Evolutionary conservation across 2,329 filamentous ascomycete genomes (phyloP).

Genomic region (Myrmaecium sp.): DNA sequence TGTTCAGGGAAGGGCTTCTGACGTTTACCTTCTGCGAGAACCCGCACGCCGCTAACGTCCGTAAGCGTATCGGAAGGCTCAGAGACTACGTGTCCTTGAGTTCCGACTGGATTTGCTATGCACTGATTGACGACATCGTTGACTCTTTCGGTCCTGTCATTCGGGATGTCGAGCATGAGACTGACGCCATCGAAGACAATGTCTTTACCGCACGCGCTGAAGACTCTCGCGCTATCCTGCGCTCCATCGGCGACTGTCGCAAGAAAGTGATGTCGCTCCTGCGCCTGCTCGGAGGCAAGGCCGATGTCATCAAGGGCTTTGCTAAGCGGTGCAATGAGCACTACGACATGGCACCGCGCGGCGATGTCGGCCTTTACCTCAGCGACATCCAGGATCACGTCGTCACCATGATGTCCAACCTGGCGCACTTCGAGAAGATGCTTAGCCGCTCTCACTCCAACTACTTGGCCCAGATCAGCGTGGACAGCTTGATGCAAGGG

Average conservation of each 20-base stretch:
- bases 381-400: conserved; percentile 98
- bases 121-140: conserved; percentile 95
- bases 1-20: conserved; percentile 86
- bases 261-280: conserved; percentile 92
- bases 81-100: conserved; percentile 91
- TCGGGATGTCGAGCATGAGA: conserved; percentile 68
- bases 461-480: conserved; percentile 84
- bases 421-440: conserved; percentile 96
- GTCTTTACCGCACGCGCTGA: conserved; percentile 85
- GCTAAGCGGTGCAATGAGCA: conserved; percentile 98
- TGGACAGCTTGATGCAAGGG: conserved; percentile 77
- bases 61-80: conserved; percentile 77
- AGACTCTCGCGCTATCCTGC: conserved; percentile 74
- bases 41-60: conserved; percentile 72
- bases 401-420: conserved; percentile 95
- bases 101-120: conserved; percentile 98
- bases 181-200: conserved; percentile 85
- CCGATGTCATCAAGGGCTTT: conserved; percentile 94
- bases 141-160: conserved; percentile 89
- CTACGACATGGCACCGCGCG: conserved; percentile 84
- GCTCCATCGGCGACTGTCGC: conserved; percentile 73
- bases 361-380: conserved; percentile 91
- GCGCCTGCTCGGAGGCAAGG: conserved; percentile 86
- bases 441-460: conserved; percentile 86
- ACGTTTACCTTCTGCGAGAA: conserved; percentile 90